phyloP scores from a whole-genome alignment of 2,329 filamentous ascomycete species.

The Chaetomium globosum region DNA sequence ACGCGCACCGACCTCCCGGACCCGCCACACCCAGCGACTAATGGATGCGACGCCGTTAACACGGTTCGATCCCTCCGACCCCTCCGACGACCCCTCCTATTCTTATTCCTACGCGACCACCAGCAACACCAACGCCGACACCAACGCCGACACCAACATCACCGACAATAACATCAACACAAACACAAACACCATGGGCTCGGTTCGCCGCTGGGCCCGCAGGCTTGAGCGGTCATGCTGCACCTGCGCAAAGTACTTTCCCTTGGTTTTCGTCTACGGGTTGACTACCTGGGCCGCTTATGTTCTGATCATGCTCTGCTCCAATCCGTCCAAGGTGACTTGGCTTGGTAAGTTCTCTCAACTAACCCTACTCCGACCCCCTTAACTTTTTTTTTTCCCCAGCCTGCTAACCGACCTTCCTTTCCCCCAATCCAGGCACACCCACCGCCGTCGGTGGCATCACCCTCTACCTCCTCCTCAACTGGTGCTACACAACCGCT shows the following conservation, averaged over 20 bases:
- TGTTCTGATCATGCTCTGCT: slow-evolving; percentile 76
- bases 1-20: background rate
- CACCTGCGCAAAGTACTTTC: slow-evolving; percentile 75
- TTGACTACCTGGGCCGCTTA: slow-evolving; percentile 94
- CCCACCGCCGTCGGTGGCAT: slow-evolving; percentile 65
- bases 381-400: background rate
- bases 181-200: slow-evolving; percentile 47
- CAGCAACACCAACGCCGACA: background rate
- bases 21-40: slow-evolving; percentile 20
- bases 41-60: slow-evolving; percentile 34
- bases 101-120: slow-evolving; percentile 5
- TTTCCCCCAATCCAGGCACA: slow-evolving; percentile 48
- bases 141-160: background rate
- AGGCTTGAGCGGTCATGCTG: slow-evolving; percentile 83
- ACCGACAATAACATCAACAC: background rate
- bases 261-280: slow-evolving; percentile 84
- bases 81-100: slow-evolving; percentile 18
- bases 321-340: slow-evolving; percentile 52
- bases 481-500: slow-evolving; percentile 87
- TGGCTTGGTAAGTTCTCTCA: slow-evolving; percentile 58
- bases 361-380: slow-evolving; percentile 4
- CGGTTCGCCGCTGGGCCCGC: slow-evolving; percentile 62
- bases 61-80: slow-evolving; percentile 11
- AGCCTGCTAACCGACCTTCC: background rate
- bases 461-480: slow-evolving; percentile 74